These are phyloP conservation scores for Pulveroboletus frians DNA, from an alignment of 768 basidiomycete genomes.

Conservation along the genomic window DNA sequence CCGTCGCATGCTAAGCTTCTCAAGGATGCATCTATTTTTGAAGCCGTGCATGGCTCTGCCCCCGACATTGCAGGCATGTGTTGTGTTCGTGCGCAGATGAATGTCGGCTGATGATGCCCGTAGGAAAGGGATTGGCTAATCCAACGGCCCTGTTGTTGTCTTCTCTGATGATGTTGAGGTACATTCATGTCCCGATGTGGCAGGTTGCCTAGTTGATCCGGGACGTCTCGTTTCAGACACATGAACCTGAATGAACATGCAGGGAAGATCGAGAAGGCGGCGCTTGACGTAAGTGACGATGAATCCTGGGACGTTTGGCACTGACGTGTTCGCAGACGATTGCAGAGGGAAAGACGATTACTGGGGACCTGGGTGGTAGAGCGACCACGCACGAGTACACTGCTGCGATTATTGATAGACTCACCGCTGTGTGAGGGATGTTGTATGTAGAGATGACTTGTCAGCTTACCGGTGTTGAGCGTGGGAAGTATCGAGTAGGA, in stretches of 20 bases:
- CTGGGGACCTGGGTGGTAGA: constrained; percentile 93
- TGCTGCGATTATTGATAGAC: constrained; percentile 74
- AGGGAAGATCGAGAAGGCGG: constrained; percentile 85
- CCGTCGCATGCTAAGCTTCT: constrained; percentile 13
- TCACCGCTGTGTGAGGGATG: constrained; percentile 33
- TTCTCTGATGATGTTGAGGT: constrained; percentile 98
- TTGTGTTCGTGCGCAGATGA: background rate
- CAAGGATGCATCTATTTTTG: constrained; percentile 97
- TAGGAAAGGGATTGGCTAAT: constrained; percentile 91
- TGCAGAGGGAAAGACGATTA: constrained; percentile 92
- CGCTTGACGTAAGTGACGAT: constrained; percentile 64
- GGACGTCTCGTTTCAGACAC: constrained; percentile 52
- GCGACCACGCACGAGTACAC: constrained; percentile 89
- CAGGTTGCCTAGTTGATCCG: constrained; percentile 17
- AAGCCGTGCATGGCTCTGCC: constrained; percentile 98
- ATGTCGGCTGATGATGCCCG: constrained; percentile 4
- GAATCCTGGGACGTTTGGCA: background rate
- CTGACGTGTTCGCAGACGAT: constrained; percentile 62
- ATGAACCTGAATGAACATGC: constrained; percentile 87
- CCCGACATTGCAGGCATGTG: constrained; percentile 92
- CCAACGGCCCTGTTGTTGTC: constrained; percentile 97
- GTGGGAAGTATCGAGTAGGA: constrained; percentile 25
- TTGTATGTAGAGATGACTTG: too few species aligned
- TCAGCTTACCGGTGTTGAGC: constrained; percentile 12
- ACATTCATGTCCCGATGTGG: constrained; percentile 24